These are phyloP conservation scores for Phytophthora melonis DNA, from an alignment of 352 stramenopile species.

Conservation along the genomic window DNA sequence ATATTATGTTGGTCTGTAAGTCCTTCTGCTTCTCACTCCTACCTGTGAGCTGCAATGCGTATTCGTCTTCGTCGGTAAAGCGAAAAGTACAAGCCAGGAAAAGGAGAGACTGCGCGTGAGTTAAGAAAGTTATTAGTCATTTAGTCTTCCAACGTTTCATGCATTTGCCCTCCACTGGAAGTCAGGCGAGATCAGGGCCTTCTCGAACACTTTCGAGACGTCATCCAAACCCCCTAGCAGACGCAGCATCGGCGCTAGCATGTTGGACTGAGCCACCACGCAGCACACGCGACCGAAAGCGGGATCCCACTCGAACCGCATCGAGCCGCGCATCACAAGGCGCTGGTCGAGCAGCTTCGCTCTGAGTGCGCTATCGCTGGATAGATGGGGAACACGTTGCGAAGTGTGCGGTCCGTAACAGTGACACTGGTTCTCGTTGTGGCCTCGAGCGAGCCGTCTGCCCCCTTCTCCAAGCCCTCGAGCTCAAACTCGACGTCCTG, in stretches of 20 bases:
- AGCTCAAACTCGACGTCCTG: neutral
- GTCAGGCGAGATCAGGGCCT: neutral
- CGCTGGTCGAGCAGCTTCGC: neutral
- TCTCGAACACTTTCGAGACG: neutral
- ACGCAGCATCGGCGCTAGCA: neutral
- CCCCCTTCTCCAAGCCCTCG: neutral
- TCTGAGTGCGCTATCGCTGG: neutral
- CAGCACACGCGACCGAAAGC: neutral
- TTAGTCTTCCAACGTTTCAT: neutral
- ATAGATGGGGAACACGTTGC: neutral
- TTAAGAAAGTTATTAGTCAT: too few relatives aligned
- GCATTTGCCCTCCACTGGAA: neutral
- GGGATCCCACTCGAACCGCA: constrained; percentile 1
- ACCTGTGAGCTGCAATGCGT: too few relatives aligned
- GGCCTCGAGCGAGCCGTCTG: neutral
- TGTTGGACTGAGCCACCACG: neutral
- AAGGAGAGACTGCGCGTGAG: too few relatives aligned
- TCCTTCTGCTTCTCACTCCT: neutral
- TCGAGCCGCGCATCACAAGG: neutral
- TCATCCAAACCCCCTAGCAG: constrained; percentile 1
- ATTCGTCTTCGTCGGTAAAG: too few relatives aligned
- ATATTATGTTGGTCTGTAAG: too few relatives aligned
- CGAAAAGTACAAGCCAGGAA: too few relatives aligned
- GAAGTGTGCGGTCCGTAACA: neutral
- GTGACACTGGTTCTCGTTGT: neutral